phyloP scores from a whole-genome alignment of 768 basidiomycete species.

The Termitomyces sp. region DNA sequence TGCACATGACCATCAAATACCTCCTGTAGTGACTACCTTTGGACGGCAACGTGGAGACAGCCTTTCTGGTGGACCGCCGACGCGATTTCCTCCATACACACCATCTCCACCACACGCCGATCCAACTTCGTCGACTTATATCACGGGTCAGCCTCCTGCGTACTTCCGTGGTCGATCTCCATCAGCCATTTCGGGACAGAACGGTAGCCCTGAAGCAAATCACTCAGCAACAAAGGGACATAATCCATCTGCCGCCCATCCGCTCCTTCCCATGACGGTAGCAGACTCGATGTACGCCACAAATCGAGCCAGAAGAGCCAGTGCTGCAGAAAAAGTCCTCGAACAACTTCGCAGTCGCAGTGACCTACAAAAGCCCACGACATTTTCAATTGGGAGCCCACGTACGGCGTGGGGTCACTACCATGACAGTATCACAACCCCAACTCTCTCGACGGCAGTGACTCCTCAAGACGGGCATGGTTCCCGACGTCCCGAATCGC shows the following conservation, averaged over 20 bases:
- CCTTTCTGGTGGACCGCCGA: slow-evolving; percentile 25
- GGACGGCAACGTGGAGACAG: slow-evolving; percentile 37
- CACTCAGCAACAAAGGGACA: slow-evolving; percentile 10
- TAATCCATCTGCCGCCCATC: slow-evolving; percentile 8
- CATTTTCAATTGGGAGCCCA: slow-evolving; percentile 27
- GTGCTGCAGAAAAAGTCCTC: slow-evolving; percentile 66
- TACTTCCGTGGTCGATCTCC: slow-evolving; percentile 23
- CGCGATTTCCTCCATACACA: slow-evolving; percentile 24
- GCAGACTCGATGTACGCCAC: slow-evolving; percentile 27
- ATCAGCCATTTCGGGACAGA: slow-evolving; percentile 21
- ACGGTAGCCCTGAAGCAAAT: slow-evolving; percentile 21
- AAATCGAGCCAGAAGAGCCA: slow-evolving; percentile 47
- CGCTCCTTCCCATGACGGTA: slow-evolving; percentile 14
- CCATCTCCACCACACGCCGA: slow-evolving; percentile 19
- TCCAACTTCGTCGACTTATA: slow-evolving; percentile 12
- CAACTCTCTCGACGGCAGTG: slow-evolving; percentile 9
- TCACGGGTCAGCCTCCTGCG: slow-evolving; percentile 7
- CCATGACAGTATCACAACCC: slow-evolving; percentile 21
- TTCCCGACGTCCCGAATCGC: slow-evolving; percentile 27
- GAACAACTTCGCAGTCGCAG: slow-evolving; percentile 55
- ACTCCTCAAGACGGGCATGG: slow-evolving; percentile 13
- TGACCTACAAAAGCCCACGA: slow-evolving; percentile 44
- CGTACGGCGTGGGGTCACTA: slow-evolving; percentile 46
- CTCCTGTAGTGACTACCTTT: slow-evolving; percentile 17
- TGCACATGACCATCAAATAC: slow-evolving; percentile 15